Evolutionary conservation across 352 stramenopile species (phyloP).

Genomic region (Globisporangium acanthophoron): DNA sequence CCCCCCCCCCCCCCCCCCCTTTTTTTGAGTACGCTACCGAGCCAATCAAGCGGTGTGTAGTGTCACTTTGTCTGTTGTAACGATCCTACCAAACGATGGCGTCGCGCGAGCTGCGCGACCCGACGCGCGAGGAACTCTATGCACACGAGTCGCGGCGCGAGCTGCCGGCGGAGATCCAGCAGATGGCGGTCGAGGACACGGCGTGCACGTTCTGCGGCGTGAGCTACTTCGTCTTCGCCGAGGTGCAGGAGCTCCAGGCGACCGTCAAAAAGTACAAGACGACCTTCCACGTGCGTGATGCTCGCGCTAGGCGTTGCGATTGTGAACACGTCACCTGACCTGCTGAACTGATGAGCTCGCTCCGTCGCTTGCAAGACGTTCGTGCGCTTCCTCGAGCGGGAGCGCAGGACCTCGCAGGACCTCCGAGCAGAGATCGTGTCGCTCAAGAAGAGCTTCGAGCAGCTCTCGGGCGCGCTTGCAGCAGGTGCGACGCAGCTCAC

Average conservation of each 20-base stretch:
- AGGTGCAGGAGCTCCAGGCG: slow-evolving; percentile 70
- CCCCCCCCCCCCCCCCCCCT: no score
- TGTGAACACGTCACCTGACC: no score
- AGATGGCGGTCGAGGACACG: slow-evolving; percentile 62
- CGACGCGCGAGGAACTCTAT: slow-evolving; percentile 17
- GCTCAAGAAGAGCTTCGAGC: slow-evolving; percentile 34
- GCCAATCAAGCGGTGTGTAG: no score
- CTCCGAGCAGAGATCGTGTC: slow-evolving; percentile 31
- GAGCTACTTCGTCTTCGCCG: slow-evolving; percentile 83
- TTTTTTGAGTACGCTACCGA: no score
- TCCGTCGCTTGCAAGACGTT: slow-evolving; percentile 29
- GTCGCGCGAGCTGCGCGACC: slow-evolving; percentile 11
- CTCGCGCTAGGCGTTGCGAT: background rate
- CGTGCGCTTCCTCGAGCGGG: slow-evolving; percentile 58
- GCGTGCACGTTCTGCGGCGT: slow-evolving; percentile 82
- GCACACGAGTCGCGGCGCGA: slow-evolving; percentile 61
- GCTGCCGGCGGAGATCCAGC: slow-evolving; percentile 61
- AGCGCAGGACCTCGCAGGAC: slow-evolving; percentile 34
- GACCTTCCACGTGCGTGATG: slow-evolving; percentile 43
- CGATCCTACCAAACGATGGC: slow-evolving; percentile 4
- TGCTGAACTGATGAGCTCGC: background rate
- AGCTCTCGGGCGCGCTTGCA: slow-evolving; percentile 14
- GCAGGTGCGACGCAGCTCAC: slow-evolving; percentile 16
- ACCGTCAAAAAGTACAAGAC: slow-evolving; percentile 69
- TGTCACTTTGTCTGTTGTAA: background rate